Evolutionary conservation across 1,284 basidiomycete species (phyloP).

Genomic region (Leucoagaricus sp.): DNA sequence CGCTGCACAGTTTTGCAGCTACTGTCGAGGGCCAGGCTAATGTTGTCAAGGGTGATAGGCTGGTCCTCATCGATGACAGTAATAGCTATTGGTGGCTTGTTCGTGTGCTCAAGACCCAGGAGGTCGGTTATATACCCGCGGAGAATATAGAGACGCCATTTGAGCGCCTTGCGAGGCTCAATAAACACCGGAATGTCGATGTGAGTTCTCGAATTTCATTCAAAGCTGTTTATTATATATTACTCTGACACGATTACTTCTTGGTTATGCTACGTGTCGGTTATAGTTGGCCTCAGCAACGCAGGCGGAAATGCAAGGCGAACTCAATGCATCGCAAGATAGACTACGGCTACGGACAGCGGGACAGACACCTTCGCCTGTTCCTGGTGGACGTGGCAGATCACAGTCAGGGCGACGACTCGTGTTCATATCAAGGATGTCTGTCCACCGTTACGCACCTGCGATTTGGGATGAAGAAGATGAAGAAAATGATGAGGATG

Average conservation of each 20-base stretch:
- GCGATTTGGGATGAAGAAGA: slow-evolving; percentile 77
- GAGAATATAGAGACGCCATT: slow-evolving; percentile 99
- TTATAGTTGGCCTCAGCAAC: slow-evolving; percentile 79
- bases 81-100: slow-evolving; percentile 99
- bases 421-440: slow-evolving; percentile 58
- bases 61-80: slow-evolving; percentile 93
- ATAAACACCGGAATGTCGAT: slow-evolving; percentile 98
- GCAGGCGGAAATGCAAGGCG: slow-evolving; percentile 63
- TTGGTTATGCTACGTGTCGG: too few species aligned
- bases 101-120: slow-evolving; percentile 94
- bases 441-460: slow-evolving; percentile 73
- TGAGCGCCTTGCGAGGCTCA: slow-evolving; percentile 91
- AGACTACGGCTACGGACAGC: slow-evolving; percentile 49
- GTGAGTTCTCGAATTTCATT: slow-evolving; percentile 48
- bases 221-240: neutral
- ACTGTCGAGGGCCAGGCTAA: slow-evolving; percentile 97
- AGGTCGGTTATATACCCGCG: slow-evolving; percentile 99
- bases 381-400: slow-evolving; percentile 21
- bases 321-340: slow-evolving; percentile 48
- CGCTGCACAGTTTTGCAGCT: slow-evolving; percentile 90
- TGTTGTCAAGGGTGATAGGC: slow-evolving; percentile 93
- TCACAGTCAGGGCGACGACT: slow-evolving; percentile 41
- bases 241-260: slow-evolving; percentile 8
- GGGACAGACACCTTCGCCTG: slow-evolving; percentile 22
- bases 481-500: slow-evolving; percentile 75